Conservation (phyloP, 495 filamentous ascomycete species). For the Aspergillus egyptiacus region DNA sequence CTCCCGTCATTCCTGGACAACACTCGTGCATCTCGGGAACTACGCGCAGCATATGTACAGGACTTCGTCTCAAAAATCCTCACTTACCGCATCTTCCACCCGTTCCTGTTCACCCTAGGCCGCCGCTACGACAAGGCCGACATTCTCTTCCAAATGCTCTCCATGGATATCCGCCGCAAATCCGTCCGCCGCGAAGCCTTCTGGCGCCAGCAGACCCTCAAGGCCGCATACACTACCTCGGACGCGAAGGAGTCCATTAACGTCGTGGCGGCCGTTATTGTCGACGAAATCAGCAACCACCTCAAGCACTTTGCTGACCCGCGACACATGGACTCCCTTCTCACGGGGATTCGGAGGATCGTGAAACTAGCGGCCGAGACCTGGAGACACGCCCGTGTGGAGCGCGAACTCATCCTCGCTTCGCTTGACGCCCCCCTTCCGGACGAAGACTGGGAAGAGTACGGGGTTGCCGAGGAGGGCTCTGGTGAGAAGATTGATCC, state of each 20-base stretch:
- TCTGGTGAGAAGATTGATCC: constrained; percentile 22
- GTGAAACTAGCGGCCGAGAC: constrained; percentile 61
- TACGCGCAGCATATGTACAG: constrained; percentile 57
- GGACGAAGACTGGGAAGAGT: constrained; percentile 45
- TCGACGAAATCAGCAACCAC: constrained; percentile 55
- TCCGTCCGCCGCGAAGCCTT: constrained; percentile 56
- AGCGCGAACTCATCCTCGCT: constrained; percentile 55
- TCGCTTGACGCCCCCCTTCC: constrained; percentile 41
- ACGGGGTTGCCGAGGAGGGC: constrained; percentile 25
- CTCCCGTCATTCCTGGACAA: constrained; percentile 53
- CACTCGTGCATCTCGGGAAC: constrained; percentile 44
- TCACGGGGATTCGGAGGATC: constrained; percentile 47
- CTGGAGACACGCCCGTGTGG: constrained; percentile 58
- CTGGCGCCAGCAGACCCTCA: constrained; percentile 59
- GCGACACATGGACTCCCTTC: constrained; percentile 47
- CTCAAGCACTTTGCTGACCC: constrained; percentile 55
- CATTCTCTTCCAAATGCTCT: constrained; percentile 56
- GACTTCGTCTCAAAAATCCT: constrained; percentile 55
- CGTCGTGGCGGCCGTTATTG: constrained; percentile 53
- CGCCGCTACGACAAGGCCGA: constrained; percentile 57
- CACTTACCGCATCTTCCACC: constrained; percentile 58
- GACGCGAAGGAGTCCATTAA: constrained; percentile 58
- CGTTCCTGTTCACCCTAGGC: constrained; percentile 59
- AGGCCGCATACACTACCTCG: constrained; percentile 57
- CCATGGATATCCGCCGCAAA: constrained; percentile 56